A percentile compares a stretch with the other conserved stretches of the same genome.
Evolutionary conservation across 306 rosid species (phyloP).

Genomic region (Vigna unguiculata): DNA sequence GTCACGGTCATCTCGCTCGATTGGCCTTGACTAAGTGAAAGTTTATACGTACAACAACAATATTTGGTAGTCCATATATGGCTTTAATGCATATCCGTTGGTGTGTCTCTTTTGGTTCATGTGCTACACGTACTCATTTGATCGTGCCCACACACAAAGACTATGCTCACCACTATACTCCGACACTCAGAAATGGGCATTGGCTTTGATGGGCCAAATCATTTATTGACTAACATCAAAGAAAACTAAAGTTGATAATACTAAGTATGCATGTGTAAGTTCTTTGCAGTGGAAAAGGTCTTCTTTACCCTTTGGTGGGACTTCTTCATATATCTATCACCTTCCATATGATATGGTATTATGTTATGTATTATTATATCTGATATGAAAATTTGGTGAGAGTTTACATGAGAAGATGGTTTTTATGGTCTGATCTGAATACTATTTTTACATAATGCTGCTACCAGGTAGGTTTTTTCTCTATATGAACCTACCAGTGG

Average conservation of each 20-base stretch:
- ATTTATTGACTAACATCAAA: conserved; percentile 54
- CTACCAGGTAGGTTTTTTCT: background rate
- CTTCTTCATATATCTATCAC: conserved; percentile 52
- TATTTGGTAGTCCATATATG: conserved; percentile 33
- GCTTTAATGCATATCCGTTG: conserved; percentile 32
- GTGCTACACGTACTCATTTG: conserved; percentile 44
- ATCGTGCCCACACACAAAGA: conserved; percentile 34
- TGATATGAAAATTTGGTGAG: background rate
- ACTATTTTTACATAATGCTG: background rate
- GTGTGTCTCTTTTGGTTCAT: conserved; percentile 45
- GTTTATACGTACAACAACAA: conserved; percentile 41
- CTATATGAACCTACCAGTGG: conserved; percentile 48
- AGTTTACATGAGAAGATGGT: conserved; percentile 17
- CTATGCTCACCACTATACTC: conserved; percentile 38
- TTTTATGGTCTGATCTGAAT: conserved; percentile 18
- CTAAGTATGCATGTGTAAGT: conserved; percentile 46
- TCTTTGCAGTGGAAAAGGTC: conserved; percentile 53
- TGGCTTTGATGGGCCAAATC: conserved; percentile 50
- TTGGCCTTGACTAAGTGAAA: conserved; percentile 38
- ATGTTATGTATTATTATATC: background rate
- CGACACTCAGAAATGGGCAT: conserved; percentile 51
- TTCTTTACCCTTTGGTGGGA: conserved; percentile 56
- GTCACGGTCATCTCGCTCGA: conserved; percentile 48
- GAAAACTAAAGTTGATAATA: conserved; percentile 44
- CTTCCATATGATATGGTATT: conserved; percentile 35